phyloP scores from a whole-genome alignment of 495 filamentous ascomycete genomes.

The Lasiosphaeria miniovina region DNA sequence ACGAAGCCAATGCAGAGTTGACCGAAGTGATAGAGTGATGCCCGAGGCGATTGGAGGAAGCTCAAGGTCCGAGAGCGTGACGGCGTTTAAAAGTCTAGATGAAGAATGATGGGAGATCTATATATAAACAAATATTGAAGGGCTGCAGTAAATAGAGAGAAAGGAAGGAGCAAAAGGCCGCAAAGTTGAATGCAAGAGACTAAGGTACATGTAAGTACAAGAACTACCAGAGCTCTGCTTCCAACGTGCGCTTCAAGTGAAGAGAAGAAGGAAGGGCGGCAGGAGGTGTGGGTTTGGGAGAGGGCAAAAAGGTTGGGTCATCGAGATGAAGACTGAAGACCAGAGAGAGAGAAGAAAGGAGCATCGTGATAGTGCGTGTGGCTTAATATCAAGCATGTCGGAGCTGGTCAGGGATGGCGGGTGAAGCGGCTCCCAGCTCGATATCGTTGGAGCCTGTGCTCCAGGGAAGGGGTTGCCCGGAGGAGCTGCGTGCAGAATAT shows the following conservation, averaged over 20 bases:
- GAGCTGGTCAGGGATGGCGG: constrained; percentile 2
- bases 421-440: constrained; percentile 11
- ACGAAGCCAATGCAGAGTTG: constrained; percentile 1
- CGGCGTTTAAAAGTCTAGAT: constrained; percentile 4
- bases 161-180: constrained; percentile 5
- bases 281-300: constrained; percentile 5
- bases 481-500: not conserved
- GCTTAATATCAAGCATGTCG: constrained; percentile 24
- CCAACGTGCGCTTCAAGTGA: constrained; percentile 29
- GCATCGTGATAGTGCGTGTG: constrained; percentile 8
- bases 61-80: not conserved
- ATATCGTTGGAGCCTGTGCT: constrained; percentile 12
- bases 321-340: constrained; percentile 44
- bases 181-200: constrained; percentile 18
- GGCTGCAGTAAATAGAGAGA: constrained; percentile 9
- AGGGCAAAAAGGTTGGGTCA: constrained; percentile 27
- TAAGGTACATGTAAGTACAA: constrained; percentile 28
- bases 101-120: not conserved
- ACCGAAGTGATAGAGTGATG: not conserved
- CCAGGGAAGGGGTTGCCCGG: not conserved
- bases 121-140: constrained; percentile 4
- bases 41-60: constrained; percentile 3
- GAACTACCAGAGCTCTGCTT: constrained; percentile 55
- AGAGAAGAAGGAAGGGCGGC: constrained; percentile 21
- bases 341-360: constrained; percentile 17